Evolutionary conservation across 31 red algal species (phyloP), one percentile per base, ranked within the genome.

Genomic region (Endocladia muricata): DNA sequence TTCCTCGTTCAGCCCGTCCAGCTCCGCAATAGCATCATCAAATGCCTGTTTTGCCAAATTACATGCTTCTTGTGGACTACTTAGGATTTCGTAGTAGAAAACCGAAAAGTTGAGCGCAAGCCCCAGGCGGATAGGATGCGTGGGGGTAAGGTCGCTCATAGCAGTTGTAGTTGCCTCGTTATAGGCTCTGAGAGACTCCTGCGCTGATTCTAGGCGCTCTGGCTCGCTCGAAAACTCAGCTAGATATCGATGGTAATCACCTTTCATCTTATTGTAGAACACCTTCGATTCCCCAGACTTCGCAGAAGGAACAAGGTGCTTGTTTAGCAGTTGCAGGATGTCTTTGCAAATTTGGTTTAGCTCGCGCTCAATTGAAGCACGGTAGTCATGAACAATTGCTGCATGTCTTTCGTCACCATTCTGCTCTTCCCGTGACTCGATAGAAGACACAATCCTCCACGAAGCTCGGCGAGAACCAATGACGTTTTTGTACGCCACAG

Each of bases 41-140:
- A 99, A 99, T 30, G 97, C 97, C 58, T 99, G 89, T 77, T 99
- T 99, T 25, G 97, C 97, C 37, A 99, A 65, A 55, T 77, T 85
- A 82, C 97, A 99, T 5, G 97, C 97, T 8, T 77, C 66, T 26
- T 95, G 93, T 1, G 97, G 97, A 25, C 74, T 79, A 76, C 94
- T 95, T 31, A 99, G 82, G 71, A 99, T 99, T 78, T 99, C 97
- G 80, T 90, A 99, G 64, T 99, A 99, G 65, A 99, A 99, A 55
- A 99, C 97, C 37, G 97, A 99, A 71, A 99, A 99, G 85, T 99
- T 99, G 66, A 99, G 93, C 4, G 97, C 97, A 51, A 99, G 83
- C 15, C 97, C 97, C 19, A 99, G 78, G 32, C 97, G 88, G 69
- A 99, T 99, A 37, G 97, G 97, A 62, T 99, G 97, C 62, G 97